These are phyloP conservation scores for Striga hermonthica DNA, from an alignment of 305 asterid species.

Conservation along the genomic window DNA sequence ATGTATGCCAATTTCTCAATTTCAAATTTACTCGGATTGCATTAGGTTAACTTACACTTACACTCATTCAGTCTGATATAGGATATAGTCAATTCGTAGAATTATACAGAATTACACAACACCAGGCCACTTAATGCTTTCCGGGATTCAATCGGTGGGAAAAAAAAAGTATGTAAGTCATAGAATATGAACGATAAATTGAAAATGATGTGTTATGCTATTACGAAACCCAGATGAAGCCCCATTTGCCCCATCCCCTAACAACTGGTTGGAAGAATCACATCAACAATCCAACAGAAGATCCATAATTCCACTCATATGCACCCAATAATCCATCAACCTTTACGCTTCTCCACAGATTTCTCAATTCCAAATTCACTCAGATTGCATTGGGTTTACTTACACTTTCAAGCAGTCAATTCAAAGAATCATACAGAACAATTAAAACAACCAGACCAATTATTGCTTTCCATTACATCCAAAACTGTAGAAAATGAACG, in stretches of 20 bases:
- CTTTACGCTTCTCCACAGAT: not conserved
- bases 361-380: conserved; percentile 10
- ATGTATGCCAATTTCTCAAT: not conserved
- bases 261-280: conserved; percentile 42
- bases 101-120: conserved; percentile 14
- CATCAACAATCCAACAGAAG: conserved; percentile 28
- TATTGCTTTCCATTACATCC: conserved; percentile 6
- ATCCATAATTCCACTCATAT: conserved; percentile 14
- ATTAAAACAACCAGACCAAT: conserved; percentile 13
- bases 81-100: conserved; percentile 16
- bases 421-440: conserved; percentile 17
- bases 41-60: not conserved
- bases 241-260: conserved; percentile 52
- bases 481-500: not conserved
- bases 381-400: conserved; percentile 2
- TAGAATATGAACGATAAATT: no score
- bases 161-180: no score
- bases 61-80: conserved; percentile 4
- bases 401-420: conserved; percentile 7
- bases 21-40: conserved; percentile 19
- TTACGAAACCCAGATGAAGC: no score
- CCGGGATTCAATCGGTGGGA: not conserved
- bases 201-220: no score
- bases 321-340: conserved; percentile 10
- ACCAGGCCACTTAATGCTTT: conserved; percentile 2